Evolutionary conservation across 768 basidiomycete genomes (phyloP), one percentile per base, ranked within the genome.

Genomic region (Hypsizygus marmoreus): DNA sequence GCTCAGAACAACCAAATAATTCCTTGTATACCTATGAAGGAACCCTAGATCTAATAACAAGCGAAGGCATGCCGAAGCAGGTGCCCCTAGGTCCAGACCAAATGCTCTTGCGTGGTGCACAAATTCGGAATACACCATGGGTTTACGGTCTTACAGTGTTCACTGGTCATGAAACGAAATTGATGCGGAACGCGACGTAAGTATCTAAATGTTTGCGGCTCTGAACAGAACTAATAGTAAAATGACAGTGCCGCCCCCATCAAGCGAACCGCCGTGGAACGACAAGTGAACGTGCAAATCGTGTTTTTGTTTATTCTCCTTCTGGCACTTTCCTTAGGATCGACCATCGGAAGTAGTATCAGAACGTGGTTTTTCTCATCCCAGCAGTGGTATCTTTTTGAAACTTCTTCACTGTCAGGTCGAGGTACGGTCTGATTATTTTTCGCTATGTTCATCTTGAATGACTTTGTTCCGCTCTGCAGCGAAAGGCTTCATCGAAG

Each of bases 121-220:
- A 99, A 63, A 64, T 99, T 45, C 79, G 97, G 45, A 99, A 99
- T 65, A 98, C 97, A 2, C 84, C 88, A 7, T 99, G 97, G 97
- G 80, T 90, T 22, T 98, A 97, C 65, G 95, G 95, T 10, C 62
- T 99, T 6, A 86, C 86, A 25, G 88, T 98, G 31, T 97, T 93
- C 57, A 95, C 94, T 0, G 97, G 97, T 0, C 97, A 98, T 60
- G 95, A 99, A 73, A 98, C 97, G 14, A 99, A 99, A 66, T 68
- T 99, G 28, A 95, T 98, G 93, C 81, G 91, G 48, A 98, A 98
- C 59, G 95, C 97, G 32, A 97, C 95, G 93, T 94, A 60, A 71
- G 91, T 74, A 1, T 19, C 28, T 26, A 9, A 29, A 22, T 33
- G 13, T n/a, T 6, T 42, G 19, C 11, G 13, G 24, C 24, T 32